phyloP scores from a whole-genome alignment of 2,329 filamentous ascomycete species.

The Aspergillus fumigatiaffinis region DNA sequence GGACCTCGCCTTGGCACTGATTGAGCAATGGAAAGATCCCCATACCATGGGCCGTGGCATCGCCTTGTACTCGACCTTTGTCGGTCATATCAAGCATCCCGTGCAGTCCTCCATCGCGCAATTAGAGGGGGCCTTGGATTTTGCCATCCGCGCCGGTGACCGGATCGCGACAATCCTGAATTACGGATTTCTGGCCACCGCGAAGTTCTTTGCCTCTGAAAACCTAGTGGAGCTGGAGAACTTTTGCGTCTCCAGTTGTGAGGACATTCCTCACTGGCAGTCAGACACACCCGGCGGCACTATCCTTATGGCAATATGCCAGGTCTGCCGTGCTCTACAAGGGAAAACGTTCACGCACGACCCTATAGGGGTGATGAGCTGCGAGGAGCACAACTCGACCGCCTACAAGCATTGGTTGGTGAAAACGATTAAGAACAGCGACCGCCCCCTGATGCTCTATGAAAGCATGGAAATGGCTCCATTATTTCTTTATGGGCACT shows the following conservation, averaged over 20 bases:
- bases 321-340: constrained; percentile 56
- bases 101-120: too few species aligned
- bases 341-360: constrained; percentile 54
- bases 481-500: constrained; percentile 45
- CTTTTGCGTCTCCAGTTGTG: neutral
- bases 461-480: constrained; percentile 46
- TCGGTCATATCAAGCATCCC: too few species aligned
- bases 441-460: constrained; percentile 54
- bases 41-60: too few species aligned
- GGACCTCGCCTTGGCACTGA: too few species aligned
- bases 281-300: neutral
- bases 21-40: too few species aligned
- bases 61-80: too few species aligned
- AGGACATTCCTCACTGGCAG: neutral
- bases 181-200: too few species aligned
- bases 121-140: too few species aligned
- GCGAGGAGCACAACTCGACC: constrained; percentile 50
- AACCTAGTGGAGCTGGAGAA: too few species aligned
- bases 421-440: constrained; percentile 48
- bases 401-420: constrained; percentile 45
- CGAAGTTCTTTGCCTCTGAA: too few species aligned
- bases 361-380: constrained; percentile 50
- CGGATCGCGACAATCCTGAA: too few species aligned
- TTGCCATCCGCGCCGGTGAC: too few species aligned
- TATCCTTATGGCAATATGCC: constrained; percentile 26